phyloP scores from a whole-genome alignment of 2,329 filamentous ascomycete genomes.

The Pseudogymnoascus verrucosus region DNA sequence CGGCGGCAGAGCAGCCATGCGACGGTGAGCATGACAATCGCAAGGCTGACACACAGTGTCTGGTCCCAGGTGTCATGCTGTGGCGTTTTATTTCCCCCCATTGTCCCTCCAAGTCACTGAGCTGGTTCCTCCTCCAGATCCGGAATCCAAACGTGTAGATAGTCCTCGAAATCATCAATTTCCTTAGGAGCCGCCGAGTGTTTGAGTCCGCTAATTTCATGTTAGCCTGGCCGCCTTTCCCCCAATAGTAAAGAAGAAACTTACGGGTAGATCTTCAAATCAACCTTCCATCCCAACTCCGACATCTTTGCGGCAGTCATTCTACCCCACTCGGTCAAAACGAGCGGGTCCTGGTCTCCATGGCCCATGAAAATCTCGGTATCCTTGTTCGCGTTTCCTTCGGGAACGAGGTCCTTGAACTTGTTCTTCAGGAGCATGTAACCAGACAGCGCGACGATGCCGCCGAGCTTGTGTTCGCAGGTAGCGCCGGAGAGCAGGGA shows the following conservation, averaged over 20 bases:
- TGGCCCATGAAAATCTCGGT: slow-evolving; percentile 88
- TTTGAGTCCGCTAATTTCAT: slow-evolving; percentile 48
- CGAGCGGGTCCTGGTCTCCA: slow-evolving; percentile 68
- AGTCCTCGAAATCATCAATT: slow-evolving; percentile 69
- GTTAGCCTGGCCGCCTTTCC: slow-evolving; percentile 1
- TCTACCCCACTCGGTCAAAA: slow-evolving; percentile 61
- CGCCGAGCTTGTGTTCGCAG: slow-evolving; percentile 64
- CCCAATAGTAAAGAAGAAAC: slow-evolving; percentile 24
- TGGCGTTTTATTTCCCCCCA: background rate
- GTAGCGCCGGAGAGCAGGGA: slow-evolving; percentile 75
- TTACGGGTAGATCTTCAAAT: slow-evolving; percentile 68
- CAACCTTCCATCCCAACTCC: slow-evolving; percentile 62
- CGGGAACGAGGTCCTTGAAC: slow-evolving; percentile 47
- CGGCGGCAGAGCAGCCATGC: background rate
- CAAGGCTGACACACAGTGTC: background rate
- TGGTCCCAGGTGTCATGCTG: background rate
- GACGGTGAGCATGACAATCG: background rate
- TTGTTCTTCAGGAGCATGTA: slow-evolving; percentile 68
- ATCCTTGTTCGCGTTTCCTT: slow-evolving; percentile 55
- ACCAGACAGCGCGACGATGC: slow-evolving; percentile 76
- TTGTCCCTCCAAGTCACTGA: background rate
- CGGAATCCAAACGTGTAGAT: slow-evolving; percentile 41
- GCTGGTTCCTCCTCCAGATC: slow-evolving; percentile 29
- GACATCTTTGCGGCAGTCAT: slow-evolving; percentile 59
- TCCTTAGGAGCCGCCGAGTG: slow-evolving; percentile 74